These are phyloP conservation scores for Megacollybia platyphylla DNA, from an alignment of 1,284 basidiomycete species.

Conservation along the genomic window DNA sequence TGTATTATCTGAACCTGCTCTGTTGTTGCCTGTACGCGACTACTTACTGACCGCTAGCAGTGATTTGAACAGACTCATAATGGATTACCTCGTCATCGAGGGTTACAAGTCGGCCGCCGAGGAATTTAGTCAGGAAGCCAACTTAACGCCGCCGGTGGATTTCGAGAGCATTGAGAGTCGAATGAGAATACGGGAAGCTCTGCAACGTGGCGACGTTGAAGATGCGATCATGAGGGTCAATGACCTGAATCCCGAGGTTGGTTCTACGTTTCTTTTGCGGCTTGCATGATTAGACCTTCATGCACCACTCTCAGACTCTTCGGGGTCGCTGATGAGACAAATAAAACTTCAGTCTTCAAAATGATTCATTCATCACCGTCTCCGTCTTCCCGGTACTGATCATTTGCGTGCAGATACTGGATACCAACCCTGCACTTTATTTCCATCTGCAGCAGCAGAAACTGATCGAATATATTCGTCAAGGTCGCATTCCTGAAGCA, in stretches of 20 bases:
- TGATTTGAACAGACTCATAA: constrained; percentile 91
- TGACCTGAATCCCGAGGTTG: constrained; percentile 93
- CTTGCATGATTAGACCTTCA: constrained; percentile 81
- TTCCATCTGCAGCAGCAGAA: constrained; percentile 92
- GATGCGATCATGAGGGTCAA: constrained; percentile 91
- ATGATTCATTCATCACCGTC: constrained; percentile 35
- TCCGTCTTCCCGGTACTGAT: constrained; percentile 7
- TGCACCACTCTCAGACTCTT: constrained; percentile 96
- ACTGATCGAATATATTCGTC: constrained; percentile 88
- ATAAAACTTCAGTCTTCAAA: constrained; percentile 89
- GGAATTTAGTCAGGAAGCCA: constrained; percentile 85
- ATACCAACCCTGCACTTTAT: constrained; percentile 82
- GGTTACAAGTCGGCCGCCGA: constrained; percentile 95
- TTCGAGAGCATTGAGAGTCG: constrained; percentile 88
- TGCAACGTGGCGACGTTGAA: constrained; percentile 90
- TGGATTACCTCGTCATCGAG: constrained; percentile 97
- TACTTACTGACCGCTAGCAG: constrained; percentile 24
- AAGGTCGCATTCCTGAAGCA: constrained; percentile 69
- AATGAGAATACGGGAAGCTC: constrained; percentile 87
- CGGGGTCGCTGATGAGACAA: constrained; percentile 65
- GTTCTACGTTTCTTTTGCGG: constrained; percentile 18
- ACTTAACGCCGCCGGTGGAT: constrained; percentile 66
- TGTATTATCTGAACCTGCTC: constrained; percentile 64
- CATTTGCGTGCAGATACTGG: constrained; percentile 63
- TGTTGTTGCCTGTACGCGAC: constrained; percentile 17